These are phyloP conservation scores for Sarocladiaceae sp. DNA, from an alignment of 2,329 filamentous ascomycete species.

Conservation along the genomic window DNA sequence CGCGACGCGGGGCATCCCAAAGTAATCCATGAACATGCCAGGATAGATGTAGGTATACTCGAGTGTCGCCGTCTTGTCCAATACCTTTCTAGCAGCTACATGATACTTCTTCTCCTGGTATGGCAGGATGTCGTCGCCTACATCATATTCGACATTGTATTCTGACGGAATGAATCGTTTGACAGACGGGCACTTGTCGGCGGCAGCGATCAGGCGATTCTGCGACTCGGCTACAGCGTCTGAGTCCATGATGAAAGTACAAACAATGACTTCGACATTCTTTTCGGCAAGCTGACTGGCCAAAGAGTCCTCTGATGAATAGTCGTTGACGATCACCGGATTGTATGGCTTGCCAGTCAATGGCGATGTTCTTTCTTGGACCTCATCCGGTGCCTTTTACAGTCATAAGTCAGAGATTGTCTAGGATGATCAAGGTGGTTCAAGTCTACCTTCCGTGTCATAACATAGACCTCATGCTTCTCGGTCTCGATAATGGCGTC, in stretches of 20 bases:
- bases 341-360: constrained; percentile 17
- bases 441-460: constrained; percentile 34
- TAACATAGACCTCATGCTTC: constrained; percentile 35
- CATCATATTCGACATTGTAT: constrained; percentile 32
- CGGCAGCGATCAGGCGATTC: constrained; percentile 27
- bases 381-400: constrained; percentile 9
- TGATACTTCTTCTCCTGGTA: constrained; percentile 29
- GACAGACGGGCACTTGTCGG: constrained; percentile 23
- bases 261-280: constrained; percentile 26
- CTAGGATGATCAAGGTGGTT: neutral
- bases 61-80: constrained; percentile 24
- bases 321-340: constrained; percentile 23
- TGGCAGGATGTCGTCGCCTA: constrained; percentile 25
- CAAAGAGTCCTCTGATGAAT: constrained; percentile 20
- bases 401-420: neutral
- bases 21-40: constrained; percentile 34
- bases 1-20: constrained; percentile 22
- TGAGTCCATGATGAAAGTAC: constrained; percentile 25
- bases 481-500: constrained; percentile 32
- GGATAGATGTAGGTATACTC: constrained; percentile 29
- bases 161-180: constrained; percentile 32
- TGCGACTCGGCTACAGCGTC: constrained; percentile 26
- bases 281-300: constrained; percentile 16
- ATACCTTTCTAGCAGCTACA: constrained; percentile 19
- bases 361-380: constrained; percentile 16